These are phyloP conservation scores for Pseudogymnoascus sp. DNA, from an alignment of 2,329 filamentous ascomycete species.

Conservation along the genomic window DNA sequence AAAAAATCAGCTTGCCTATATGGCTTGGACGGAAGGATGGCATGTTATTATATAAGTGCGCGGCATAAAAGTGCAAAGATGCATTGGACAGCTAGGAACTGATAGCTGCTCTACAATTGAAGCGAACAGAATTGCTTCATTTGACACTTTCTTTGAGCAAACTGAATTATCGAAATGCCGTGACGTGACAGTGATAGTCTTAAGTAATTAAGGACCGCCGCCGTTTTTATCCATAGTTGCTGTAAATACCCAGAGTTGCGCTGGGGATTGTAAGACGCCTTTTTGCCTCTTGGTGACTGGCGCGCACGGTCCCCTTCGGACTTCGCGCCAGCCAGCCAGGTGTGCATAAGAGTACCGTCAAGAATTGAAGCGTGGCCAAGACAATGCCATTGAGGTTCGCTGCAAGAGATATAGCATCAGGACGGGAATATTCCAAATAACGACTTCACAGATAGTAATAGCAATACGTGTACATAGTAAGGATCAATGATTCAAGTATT, in stretches of 20 bases:
- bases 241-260: not conserved
- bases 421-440: not conserved
- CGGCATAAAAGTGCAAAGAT: not conserved
- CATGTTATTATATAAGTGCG: not conserved
- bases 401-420: not conserved
- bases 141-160: not conserved
- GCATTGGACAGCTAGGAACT: not conserved
- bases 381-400: not conserved
- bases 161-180: not conserved
- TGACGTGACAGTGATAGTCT: not conserved
- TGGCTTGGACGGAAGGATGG: not conserved
- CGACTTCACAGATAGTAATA: not conserved
- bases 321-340: not conserved
- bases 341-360: not conserved
- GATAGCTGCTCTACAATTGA: not conserved
- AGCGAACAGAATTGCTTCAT: not conserved
- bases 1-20: not conserved
- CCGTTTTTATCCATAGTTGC: not conserved
- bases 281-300: not conserved
- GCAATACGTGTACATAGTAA: not conserved
- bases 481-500: not conserved
- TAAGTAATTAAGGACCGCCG: not conserved
- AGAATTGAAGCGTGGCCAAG: not conserved
- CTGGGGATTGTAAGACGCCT: not conserved
- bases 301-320: not conserved